Conservation (phyloP, 2,329 filamentous ascomycete species). For the Epichloe bromicola region DNA sequence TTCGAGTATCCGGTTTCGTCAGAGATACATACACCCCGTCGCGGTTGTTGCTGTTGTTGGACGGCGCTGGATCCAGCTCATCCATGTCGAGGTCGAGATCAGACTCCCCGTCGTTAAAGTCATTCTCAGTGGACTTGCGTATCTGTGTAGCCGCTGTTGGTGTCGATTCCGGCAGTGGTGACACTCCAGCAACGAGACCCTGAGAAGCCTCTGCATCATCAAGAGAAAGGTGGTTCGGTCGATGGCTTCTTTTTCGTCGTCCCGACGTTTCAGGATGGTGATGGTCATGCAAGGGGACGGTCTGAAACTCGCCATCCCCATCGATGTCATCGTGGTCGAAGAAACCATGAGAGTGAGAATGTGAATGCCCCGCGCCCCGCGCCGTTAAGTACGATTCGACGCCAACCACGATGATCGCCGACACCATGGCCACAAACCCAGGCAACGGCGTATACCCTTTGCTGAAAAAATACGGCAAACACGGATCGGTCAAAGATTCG, state of each 20-base stretch:
- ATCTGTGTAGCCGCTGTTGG: constrained; percentile 19
- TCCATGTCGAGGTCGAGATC: constrained; percentile 48
- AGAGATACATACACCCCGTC: constrained; percentile 20
- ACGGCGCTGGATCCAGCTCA: constrained; percentile 38
- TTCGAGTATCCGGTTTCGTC: constrained; percentile 11
- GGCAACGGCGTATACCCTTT: constrained; percentile 66
- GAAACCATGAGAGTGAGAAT: constrained; percentile 37
- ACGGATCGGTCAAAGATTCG: constrained; percentile 51
- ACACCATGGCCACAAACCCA: constrained; percentile 69
- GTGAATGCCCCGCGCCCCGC: constrained; percentile 47
- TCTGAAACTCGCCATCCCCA: constrained; percentile 19
- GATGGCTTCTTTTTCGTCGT: constrained; percentile 24
- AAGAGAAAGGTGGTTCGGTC: constrained; percentile 37
- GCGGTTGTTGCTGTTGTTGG: constrained; percentile 13
- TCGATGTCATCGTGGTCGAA: constrained; percentile 38
- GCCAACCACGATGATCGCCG: constrained; percentile 68
- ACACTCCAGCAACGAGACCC: constrained; percentile 44
- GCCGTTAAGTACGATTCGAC: constrained; percentile 85
- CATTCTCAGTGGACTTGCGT: constrained; percentile 18
- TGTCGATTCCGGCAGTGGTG: constrained; percentile 43
- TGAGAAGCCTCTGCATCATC: constrained; percentile 38
- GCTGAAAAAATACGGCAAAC: constrained; percentile 68
- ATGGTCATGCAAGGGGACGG: constrained; percentile 9
- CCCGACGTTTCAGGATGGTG: constrained; percentile 20
- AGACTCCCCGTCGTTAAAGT: constrained; percentile 33